phyloP scores from a whole-genome alignment of 768 basidiomycete species.

The Clathrus columnatus region DNA sequence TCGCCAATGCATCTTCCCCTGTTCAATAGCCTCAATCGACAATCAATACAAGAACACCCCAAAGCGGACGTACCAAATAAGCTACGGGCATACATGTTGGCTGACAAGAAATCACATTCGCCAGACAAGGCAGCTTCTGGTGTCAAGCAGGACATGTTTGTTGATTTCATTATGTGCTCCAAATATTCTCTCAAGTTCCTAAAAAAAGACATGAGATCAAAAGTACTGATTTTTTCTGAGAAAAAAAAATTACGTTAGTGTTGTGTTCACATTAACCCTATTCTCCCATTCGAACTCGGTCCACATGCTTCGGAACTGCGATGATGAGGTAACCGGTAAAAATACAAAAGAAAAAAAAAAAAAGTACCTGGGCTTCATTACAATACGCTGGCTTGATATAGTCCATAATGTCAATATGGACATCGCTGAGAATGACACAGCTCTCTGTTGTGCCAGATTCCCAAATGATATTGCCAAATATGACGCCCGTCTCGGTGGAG shows the following conservation, averaged over 20 bases:
- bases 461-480: slow-evolving; percentile 97
- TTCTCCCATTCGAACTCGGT: slow-evolving; percentile 99
- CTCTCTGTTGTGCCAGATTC: slow-evolving; percentile 82
- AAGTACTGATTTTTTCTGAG: neutral
- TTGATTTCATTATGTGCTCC: slow-evolving; percentile 89
- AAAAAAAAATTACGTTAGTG: slow-evolving; percentile 56
- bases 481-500: slow-evolving; percentile 96
- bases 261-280: slow-evolving; percentile 85
- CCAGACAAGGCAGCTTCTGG: slow-evolving; percentile 82
- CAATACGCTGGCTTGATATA: slow-evolving; percentile 96
- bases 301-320: slow-evolving; percentile 97
- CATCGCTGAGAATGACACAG: slow-evolving; percentile 92
- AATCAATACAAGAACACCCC: neutral
- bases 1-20: slow-evolving; percentile 96
- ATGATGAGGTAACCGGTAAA: neutral
- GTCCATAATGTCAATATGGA: slow-evolving; percentile 98
- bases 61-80: slow-evolving; percentile 65
- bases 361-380: slow-evolving; percentile 79
- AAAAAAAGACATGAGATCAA: neutral
- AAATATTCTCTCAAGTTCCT: slow-evolving; percentile 87
- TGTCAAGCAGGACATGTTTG: slow-evolving; percentile 96
- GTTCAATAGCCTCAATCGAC: slow-evolving; percentile 5
- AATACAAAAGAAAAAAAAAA: neutral
- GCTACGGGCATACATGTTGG: slow-evolving; percentile 93
- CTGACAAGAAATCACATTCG: slow-evolving; percentile 94